Evolutionary conservation across 805 yeast species (phyloP).

Genomic region (Myxozyma geophila): DNA sequence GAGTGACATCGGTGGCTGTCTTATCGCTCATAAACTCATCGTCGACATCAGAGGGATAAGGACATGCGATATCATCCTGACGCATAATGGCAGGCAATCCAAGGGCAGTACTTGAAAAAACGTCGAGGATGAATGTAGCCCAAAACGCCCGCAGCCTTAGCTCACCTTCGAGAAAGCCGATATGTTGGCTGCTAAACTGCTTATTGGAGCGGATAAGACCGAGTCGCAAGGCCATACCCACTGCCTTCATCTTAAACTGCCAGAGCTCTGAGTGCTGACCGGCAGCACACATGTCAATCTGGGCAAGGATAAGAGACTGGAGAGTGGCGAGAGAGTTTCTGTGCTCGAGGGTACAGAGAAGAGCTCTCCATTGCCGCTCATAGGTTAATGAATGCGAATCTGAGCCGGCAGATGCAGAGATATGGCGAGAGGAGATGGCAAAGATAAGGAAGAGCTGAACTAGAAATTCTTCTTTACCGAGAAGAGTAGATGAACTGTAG

Average conservation of each 20-base stretch:
- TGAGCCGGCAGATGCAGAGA: slow-evolving; percentile 15
- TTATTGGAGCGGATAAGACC: slow-evolving; percentile 81
- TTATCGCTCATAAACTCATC: slow-evolving; percentile 38
- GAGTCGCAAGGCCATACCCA: slow-evolving; percentile 83
- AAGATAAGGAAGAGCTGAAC: slow-evolving; percentile 42
- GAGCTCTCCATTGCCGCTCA: slow-evolving; percentile 40
- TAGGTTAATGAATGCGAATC: slow-evolving; percentile 22
- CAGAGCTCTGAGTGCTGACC: slow-evolving; percentile 78
- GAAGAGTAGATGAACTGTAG: slow-evolving; percentile 27
- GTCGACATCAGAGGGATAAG: slow-evolving; percentile 57
- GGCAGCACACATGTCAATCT: slow-evolving; percentile 69
- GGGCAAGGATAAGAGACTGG: slow-evolving; percentile 69
- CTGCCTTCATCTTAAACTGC: slow-evolving; percentile 72
- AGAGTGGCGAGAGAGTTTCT: slow-evolving; percentile 44
- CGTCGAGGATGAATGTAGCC: slow-evolving; percentile 79
- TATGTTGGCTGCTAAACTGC: slow-evolving; percentile 25
- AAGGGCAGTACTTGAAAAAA: slow-evolving; percentile 70
- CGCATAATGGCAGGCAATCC: slow-evolving; percentile 83
- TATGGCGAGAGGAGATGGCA: slow-evolving; percentile 40
- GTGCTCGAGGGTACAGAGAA: slow-evolving; percentile 34
- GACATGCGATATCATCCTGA: slow-evolving; percentile 85
- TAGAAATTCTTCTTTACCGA: slow-evolving; percentile 38
- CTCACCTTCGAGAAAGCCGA: slow-evolving; percentile 77
- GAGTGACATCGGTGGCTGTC: slow-evolving; percentile 28
- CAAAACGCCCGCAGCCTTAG: slow-evolving; percentile 82